phyloP scores from a whole-genome alignment of 2,329 filamentous ascomycete species.

The Nemania abortiva region DNA sequence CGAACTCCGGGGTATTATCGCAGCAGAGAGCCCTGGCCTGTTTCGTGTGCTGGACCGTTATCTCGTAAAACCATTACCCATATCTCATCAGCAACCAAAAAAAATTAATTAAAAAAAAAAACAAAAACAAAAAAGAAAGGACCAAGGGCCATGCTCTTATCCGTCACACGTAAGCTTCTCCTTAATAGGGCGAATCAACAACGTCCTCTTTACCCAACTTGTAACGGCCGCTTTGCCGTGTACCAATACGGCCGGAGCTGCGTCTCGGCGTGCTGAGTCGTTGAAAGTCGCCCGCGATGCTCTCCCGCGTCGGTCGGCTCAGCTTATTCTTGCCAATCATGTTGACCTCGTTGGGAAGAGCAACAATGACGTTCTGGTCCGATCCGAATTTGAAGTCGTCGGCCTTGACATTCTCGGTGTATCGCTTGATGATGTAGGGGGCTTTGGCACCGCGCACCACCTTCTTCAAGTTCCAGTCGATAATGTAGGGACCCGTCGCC shows the following conservation, averaged over 20 bases:
- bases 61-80: conserved; percentile 35
- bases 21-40: conserved; percentile 33
- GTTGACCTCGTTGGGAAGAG: conserved; percentile 95
- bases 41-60: conserved; percentile 29
- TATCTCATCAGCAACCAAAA: conserved; percentile 25
- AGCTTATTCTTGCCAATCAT: conserved; percentile 92
- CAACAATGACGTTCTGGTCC: conserved; percentile 98
- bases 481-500: conserved; percentile 94
- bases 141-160: neutral
- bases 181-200: conserved; percentile 76
- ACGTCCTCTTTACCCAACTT: conserved; percentile 85
- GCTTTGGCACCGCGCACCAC: conserved; percentile 83
- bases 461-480: conserved; percentile 97
- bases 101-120: neutral
- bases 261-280: conserved; percentile 63
- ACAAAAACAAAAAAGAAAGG: conserved; percentile 13
- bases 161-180: neutral
- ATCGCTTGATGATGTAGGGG: conserved; percentile 96
- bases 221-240: conserved; percentile 69
- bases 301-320: conserved; percentile 90
- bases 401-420: conserved; percentile 93
- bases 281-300: conserved; percentile 76
- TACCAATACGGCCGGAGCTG: conserved; percentile 65
- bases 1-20: conserved; percentile 47
- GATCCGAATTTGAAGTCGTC: conserved; percentile 98